Conservation (phyloP, 768 basidiomycete species). For the Phylloporus rhodoxanthus region DNA sequence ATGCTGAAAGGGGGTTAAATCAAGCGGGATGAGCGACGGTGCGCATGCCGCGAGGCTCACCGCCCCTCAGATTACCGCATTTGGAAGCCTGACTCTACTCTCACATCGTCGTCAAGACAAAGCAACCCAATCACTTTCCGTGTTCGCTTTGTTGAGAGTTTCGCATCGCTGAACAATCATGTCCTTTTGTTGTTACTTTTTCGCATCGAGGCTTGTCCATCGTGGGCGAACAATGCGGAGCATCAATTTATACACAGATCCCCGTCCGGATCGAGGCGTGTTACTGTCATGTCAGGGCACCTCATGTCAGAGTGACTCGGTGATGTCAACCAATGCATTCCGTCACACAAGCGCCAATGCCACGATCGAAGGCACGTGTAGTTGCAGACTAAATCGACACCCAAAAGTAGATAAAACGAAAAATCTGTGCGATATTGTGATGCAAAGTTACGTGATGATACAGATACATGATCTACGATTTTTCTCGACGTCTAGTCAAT, state of each 20-base stretch:
- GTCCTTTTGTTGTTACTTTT: too few species aligned
- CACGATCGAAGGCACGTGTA: neutral
- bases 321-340: too few species aligned
- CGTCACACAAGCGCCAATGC: too few species aligned
- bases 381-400: neutral
- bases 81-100: slow-evolving; percentile 23
- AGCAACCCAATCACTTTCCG: too few species aligned
- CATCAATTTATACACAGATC: too few species aligned
- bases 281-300: neutral
- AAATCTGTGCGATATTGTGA: slow-evolving; percentile 12
- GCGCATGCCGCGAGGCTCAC: slow-evolving; percentile 22
- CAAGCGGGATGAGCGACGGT: slow-evolving; percentile 13
- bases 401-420: too few species aligned
- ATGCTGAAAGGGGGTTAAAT: slow-evolving; percentile 21
- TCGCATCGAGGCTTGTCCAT: too few species aligned
- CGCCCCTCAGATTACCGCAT: slow-evolving; percentile 14
- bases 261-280: too few species aligned
- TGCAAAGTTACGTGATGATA: slow-evolving; percentile 23
- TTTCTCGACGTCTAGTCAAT: slow-evolving; percentile 58
- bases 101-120: too few species aligned
- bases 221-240: too few species aligned
- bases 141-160: too few species aligned
- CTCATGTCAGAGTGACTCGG: neutral
- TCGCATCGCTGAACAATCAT: too few species aligned
- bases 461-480: slow-evolving; percentile 19